Evolutionary conservation across 2,329 filamentous ascomycete species (phyloP).

Genomic region (Leptographium procerum): DNA sequence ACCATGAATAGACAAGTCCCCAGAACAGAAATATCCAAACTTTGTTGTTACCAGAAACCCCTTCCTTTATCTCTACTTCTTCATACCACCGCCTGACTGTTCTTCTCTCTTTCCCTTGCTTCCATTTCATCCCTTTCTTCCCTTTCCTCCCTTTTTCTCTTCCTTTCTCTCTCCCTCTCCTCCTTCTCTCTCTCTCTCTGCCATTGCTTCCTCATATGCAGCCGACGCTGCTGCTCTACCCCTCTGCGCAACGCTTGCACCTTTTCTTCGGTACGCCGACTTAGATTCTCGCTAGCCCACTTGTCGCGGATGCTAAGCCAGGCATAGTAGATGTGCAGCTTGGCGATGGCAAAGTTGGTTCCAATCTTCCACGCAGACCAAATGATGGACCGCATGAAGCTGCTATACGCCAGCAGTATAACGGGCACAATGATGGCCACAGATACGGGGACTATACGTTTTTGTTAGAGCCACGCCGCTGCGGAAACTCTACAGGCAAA

Average conservation of each 20-base stretch:
- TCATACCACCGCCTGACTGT: too few species aligned
- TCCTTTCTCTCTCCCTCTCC: background rate
- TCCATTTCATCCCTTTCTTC: background rate
- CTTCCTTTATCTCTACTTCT: too few species aligned
- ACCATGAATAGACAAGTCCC: too few species aligned
- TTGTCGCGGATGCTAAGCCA: background rate
- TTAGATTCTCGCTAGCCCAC: background rate
- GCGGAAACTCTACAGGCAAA: background rate
- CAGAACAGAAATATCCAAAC: too few species aligned
- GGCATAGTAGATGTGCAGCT: background rate
- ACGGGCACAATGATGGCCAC: background rate
- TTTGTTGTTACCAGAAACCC: too few species aligned
- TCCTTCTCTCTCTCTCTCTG: background rate
- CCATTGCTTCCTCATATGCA: background rate
- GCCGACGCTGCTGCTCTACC: background rate
- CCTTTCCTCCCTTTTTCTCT: background rate
- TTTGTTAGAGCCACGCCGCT: background rate
- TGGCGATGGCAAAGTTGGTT: background rate
- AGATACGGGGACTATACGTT: slow-evolving; percentile 4
- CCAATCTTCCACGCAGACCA: background rate
- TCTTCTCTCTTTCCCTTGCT: too few species aligned
- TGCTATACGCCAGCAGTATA: background rate
- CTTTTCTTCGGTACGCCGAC: background rate
- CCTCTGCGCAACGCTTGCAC: background rate
- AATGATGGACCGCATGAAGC: background rate